Evolutionary conservation across 208 protist genomes (phyloP).

Genomic region (Crithidia brevicula): DNA sequence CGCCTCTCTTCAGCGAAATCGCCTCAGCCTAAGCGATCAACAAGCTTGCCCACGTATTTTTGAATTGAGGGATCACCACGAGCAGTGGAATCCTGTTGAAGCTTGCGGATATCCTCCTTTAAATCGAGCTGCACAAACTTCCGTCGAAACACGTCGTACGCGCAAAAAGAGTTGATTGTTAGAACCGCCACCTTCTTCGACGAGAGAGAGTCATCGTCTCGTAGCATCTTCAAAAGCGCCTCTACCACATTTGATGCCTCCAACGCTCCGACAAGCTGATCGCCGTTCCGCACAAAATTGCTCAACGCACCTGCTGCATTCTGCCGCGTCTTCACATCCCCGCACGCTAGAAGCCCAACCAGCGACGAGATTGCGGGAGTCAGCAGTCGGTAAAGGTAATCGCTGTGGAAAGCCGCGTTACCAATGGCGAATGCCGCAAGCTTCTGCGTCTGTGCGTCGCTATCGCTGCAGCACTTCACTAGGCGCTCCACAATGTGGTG

Average conservation of each 20-base stretch:
- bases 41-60: constrained; percentile 62
- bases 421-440: constrained; percentile 96
- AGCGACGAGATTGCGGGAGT: constrained; percentile 77
- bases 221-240: constrained; percentile 75
- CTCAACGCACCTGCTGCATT: constrained; percentile 95
- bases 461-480: constrained; percentile 84
- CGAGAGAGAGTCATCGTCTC: constrained; percentile 56
- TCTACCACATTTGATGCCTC: constrained; percentile 73
- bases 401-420: constrained; percentile 95
- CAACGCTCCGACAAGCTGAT: constrained; percentile 64
- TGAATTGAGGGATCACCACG: constrained; percentile 61
- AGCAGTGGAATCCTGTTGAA: constrained; percentile 50
- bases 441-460: constrained; percentile 90
- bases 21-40: constrained; percentile 25
- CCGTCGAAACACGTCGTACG: constrained; percentile 78
- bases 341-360: constrained; percentile 70
- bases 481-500: constrained; percentile 75
- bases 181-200: constrained; percentile 88
- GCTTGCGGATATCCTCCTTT: constrained; percentile 49
- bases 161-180: constrained; percentile 91
- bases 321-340: constrained; percentile 94
- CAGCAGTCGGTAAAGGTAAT: constrained; percentile 84
- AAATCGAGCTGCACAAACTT: constrained; percentile 68
- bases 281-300: constrained; percentile 95
- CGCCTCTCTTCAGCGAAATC: background rate